These are phyloP conservation scores for Blastomyces emzantsi DNA, from an alignment of 2,329 filamentous ascomycete genomes.

Conservation along the genomic window DNA sequence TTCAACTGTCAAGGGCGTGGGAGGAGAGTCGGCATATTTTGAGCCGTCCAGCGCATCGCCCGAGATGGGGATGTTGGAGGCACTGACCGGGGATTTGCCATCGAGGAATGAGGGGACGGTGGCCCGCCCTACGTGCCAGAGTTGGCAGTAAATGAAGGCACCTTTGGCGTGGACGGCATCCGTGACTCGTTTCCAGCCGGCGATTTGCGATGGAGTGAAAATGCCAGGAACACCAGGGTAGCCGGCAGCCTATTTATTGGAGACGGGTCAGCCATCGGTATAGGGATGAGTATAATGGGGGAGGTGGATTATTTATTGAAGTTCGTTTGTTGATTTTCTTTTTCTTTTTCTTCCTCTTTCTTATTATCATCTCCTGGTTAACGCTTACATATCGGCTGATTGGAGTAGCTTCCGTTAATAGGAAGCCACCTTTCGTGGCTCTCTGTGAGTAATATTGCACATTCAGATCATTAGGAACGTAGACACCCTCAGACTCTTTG, in stretches of 20 bases:
- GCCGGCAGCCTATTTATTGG: slow-evolving; percentile 35
- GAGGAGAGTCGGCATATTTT: slow-evolving; percentile 17
- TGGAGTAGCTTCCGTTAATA: slow-evolving; percentile 51
- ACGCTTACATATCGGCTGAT: slow-evolving; percentile 22
- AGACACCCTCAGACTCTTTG: slow-evolving; percentile 33
- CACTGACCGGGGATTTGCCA: slow-evolving; percentile 26
- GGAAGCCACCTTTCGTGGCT: slow-evolving; percentile 43
- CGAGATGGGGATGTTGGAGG: slow-evolving; percentile 34
- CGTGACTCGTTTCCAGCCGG: slow-evolving; percentile 52
- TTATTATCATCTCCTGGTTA: neutral
- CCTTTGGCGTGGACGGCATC: slow-evolving; percentile 56
- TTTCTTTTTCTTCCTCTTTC: neutral
- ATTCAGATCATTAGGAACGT: slow-evolving; percentile 38
- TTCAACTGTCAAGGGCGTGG: slow-evolving; percentile 27
- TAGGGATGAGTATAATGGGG: neutral
- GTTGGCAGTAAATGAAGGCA: slow-evolving; percentile 52
- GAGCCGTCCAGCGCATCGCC: slow-evolving; percentile 18
- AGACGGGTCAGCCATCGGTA: neutral
- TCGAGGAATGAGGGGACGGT: slow-evolving; percentile 34
- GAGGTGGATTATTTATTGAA: neutral
- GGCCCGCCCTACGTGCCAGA: slow-evolving; percentile 53
- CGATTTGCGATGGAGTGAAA: slow-evolving; percentile 47
- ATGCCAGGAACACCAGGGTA: slow-evolving; percentile 50
- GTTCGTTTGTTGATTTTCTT: neutral
- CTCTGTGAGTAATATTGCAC: slow-evolving; percentile 50